Evolutionary conservation across 2,329 filamentous ascomycete species (phyloP).

Genomic region (Aschersonia sp.): DNA sequence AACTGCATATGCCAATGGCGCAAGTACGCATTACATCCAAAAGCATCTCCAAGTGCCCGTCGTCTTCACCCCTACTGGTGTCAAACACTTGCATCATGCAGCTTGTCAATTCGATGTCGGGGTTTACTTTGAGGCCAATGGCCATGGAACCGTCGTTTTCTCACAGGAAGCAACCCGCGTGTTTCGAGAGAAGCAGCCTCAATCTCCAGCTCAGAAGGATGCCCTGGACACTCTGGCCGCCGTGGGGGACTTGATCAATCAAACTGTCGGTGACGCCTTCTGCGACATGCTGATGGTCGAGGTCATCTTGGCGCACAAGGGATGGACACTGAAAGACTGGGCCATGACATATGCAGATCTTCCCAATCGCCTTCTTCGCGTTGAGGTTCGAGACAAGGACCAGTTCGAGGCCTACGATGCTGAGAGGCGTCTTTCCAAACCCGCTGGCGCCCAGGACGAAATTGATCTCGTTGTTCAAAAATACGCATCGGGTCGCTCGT

Average conservation of each 20-base stretch:
- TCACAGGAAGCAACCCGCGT: constrained; percentile 66
- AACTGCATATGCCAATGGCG: constrained; percentile 94
- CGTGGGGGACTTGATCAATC: constrained; percentile 86
- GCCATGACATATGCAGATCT: constrained; percentile 84
- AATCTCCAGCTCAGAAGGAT: constrained; percentile 83
- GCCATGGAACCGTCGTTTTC: constrained; percentile 93
- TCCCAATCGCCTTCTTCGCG: constrained; percentile 86
- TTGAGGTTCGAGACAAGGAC: constrained; percentile 78
- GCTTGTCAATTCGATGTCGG: constrained; percentile 89
- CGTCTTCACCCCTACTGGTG: constrained; percentile 85
- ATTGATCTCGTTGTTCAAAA: constrained; percentile 84
- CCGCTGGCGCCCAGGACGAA: constrained; percentile 63
- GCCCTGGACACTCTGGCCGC: constrained; percentile 75
- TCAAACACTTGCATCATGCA: constrained; percentile 97
- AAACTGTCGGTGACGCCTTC: constrained; percentile 90
- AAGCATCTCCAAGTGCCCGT: constrained; percentile 80
- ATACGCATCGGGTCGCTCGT: constrained; percentile 78
- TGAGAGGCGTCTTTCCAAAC: constrained; percentile 73
- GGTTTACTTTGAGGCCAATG: constrained; percentile 97
- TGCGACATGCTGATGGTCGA: constrained; percentile 95
- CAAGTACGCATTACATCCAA: constrained; percentile 82
- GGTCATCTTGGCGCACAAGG: constrained; percentile 89
- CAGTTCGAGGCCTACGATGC: constrained; percentile 87
- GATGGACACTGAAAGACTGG: constrained; percentile 85
- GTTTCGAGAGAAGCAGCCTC: constrained; percentile 67